Conservation (phyloP, 2,329 filamentous ascomycete species). For the Trichoderma simmonsii region DNA sequence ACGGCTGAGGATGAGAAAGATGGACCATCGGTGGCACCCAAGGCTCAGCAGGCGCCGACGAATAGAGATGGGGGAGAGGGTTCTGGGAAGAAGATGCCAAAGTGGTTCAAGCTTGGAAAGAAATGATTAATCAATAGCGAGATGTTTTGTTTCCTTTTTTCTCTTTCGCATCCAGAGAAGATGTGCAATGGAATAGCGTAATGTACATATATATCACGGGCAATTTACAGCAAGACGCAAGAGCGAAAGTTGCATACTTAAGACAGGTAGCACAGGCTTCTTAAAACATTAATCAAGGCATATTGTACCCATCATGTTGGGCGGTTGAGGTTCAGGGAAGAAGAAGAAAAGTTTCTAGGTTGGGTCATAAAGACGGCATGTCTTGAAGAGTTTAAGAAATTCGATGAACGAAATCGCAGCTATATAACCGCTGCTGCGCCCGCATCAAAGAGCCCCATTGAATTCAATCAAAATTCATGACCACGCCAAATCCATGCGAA, state of each 20-base stretch:
- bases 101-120: slow-evolving; percentile 72
- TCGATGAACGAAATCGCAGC: slow-evolving; percentile 30
- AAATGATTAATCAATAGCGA: slow-evolving; percentile 46
- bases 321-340: neutral
- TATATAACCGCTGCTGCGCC: slow-evolving; percentile 19
- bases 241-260: neutral
- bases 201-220: neutral
- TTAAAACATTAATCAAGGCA: neutral
- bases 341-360: neutral
- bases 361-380: neutral
- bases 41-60: slow-evolving; percentile 34
- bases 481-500: slow-evolving; percentile 37
- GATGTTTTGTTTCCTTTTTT: neutral
- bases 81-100: slow-evolving; percentile 53
- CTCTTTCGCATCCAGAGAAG: neutral
- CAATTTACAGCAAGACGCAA: neutral
- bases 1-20: slow-evolving; percentile 39
- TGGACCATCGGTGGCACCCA: slow-evolving; percentile 20
- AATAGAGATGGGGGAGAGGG: slow-evolving; percentile 38
- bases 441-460: slow-evolving; percentile 10
- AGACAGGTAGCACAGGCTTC: neutral
- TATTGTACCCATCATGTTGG: neutral
- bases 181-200: neutral
- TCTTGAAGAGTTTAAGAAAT: slow-evolving; percentile 33
- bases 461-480: slow-evolving; percentile 31